Conservation (phyloP, 2,329 filamentous ascomycete genomes). For the Arachnopeziza araneosa region DNA sequence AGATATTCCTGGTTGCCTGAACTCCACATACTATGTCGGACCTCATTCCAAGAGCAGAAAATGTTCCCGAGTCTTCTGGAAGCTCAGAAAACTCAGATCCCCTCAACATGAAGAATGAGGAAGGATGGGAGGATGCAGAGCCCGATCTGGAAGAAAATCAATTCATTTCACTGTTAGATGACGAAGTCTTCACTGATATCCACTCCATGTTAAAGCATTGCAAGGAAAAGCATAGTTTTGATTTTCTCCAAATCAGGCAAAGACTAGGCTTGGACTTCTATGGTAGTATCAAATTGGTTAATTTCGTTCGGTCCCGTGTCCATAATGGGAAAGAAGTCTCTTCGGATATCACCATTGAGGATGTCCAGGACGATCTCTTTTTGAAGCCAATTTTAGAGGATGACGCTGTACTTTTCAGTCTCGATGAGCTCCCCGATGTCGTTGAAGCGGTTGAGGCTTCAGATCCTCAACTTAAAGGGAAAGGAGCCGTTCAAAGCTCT, state of each 20-base stretch:
- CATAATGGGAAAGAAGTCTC: constrained; percentile 37
- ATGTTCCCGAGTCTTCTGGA: constrained; percentile 29
- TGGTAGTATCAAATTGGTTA: constrained; percentile 68
- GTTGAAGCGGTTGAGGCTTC: constrained; percentile 30
- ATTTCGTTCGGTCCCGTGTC: constrained; percentile 51
- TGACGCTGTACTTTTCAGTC: constrained; percentile 79
- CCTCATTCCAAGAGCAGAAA: constrained; percentile 3
- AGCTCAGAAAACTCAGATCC: constrained; percentile 38
- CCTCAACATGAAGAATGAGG: constrained; percentile 38
- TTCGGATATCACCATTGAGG: constrained; percentile 48
- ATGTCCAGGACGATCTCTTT: constrained; percentile 73
- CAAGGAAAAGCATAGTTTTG: constrained; percentile 60
- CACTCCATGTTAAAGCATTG: constrained; percentile 62
- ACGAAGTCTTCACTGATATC: constrained; percentile 58
- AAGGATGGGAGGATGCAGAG: constrained; percentile 55
- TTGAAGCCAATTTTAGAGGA: constrained; percentile 82
- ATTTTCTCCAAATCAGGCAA: constrained; percentile 56
- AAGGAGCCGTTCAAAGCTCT: constrained; percentile 14
- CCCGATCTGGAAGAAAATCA: constrained; percentile 56
- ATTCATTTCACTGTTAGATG: constrained; percentile 64
- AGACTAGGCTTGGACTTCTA: constrained; percentile 63
- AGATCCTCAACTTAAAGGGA: constrained; percentile 24
- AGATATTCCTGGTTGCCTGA: neutral
- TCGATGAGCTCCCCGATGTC: constrained; percentile 68
- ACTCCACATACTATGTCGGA: neutral